A percentile compares a stretch with the other conserved stretches of the same genome.
These are phyloP conservation scores for Kickxella alabastrina DNA, from an alignment of 192 early-diverging fungal genomes.

Conservation along the genomic window DNA sequence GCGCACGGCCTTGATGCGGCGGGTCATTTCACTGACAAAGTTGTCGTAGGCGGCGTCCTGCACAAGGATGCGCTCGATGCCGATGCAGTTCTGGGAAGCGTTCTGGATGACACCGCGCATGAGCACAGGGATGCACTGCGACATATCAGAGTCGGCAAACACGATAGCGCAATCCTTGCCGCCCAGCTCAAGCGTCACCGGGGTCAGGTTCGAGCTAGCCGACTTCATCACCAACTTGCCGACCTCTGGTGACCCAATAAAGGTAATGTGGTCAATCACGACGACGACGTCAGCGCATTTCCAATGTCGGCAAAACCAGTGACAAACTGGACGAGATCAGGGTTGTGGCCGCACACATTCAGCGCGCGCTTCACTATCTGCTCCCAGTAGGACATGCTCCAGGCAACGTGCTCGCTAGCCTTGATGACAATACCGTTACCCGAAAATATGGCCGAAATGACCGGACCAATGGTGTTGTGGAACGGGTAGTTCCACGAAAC, in stretches of 20 bases:
- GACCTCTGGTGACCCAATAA: conserved; percentile 82
- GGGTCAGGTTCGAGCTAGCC: conserved; percentile 70
- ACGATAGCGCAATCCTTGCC: conserved; percentile 87
- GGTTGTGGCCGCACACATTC: conserved; percentile 67
- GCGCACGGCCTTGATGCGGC: conserved; percentile 58
- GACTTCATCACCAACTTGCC: conserved; percentile 72
- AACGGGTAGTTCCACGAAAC: conserved; percentile 90
- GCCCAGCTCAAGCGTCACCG: conserved; percentile 84
- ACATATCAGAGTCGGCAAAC: conserved; percentile 67
- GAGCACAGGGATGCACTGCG: conserved; percentile 62
- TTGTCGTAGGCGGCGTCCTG: conserved; percentile 63
- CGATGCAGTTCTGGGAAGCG: conserved; percentile 85
- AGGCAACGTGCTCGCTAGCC: conserved; percentile 79
- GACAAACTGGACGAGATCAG: conserved; percentile 74
- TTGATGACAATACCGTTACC: conserved; percentile 87
- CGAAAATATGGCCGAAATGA: conserved; percentile 77
- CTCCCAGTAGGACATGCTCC: conserved; percentile 69
- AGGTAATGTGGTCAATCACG: conserved; percentile 73
- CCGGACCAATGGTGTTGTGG: conserved; percentile 73
- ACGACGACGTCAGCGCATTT: conserved; percentile 59
- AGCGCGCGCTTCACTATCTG: conserved; percentile 64
- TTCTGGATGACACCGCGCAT: conserved; percentile 88
- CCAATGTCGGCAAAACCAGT: conserved; percentile 81
- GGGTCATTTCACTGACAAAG: conserved; percentile 61
- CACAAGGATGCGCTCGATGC: conserved; percentile 82